Evolutionary conservation across 768 basidiomycete species (phyloP).

Genomic region (Lanmaoa rubissima): DNA sequence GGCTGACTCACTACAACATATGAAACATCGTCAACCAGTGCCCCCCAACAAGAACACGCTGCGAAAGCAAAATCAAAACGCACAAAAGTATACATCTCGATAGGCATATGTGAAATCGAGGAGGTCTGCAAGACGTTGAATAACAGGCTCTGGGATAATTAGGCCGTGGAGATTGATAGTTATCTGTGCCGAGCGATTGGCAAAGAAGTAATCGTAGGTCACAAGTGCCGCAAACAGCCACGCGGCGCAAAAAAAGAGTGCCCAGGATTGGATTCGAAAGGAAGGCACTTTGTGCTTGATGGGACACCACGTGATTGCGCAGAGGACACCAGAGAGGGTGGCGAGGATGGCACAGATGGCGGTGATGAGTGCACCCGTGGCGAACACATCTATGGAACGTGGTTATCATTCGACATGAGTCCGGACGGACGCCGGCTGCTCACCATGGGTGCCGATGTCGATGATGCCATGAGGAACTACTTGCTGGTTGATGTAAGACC

Average conservation of each 20-base stretch:
- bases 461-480: constrained; percentile 6
- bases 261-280: constrained; percentile 35
- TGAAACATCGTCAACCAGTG: neutral
- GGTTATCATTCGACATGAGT: neutral
- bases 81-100: constrained; percentile 46
- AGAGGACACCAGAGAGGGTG: constrained; percentile 30
- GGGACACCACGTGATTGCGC: constrained; percentile 21
- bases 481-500: constrained; percentile 8
- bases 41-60: neutral
- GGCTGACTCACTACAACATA: constrained; percentile 39
- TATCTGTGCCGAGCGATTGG: constrained; percentile 44
- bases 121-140: constrained; percentile 37
- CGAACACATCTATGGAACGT: constrained; percentile 36
- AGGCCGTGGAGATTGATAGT: constrained; percentile 39
- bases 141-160: constrained; percentile 34
- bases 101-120: constrained; percentile 45
- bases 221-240: constrained; percentile 52
- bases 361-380: constrained; percentile 37
- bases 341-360: constrained; percentile 35
- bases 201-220: constrained; percentile 46
- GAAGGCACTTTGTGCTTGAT: neutral
- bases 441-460: constrained; percentile 14
- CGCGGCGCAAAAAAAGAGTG: constrained; percentile 40
- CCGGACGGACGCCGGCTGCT: neutral
- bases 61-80: neutral